These are phyloP conservation scores for Poa annua DNA, from an alignment of 176 grass and related monocot genomes.

Conservation along the genomic window DNA sequence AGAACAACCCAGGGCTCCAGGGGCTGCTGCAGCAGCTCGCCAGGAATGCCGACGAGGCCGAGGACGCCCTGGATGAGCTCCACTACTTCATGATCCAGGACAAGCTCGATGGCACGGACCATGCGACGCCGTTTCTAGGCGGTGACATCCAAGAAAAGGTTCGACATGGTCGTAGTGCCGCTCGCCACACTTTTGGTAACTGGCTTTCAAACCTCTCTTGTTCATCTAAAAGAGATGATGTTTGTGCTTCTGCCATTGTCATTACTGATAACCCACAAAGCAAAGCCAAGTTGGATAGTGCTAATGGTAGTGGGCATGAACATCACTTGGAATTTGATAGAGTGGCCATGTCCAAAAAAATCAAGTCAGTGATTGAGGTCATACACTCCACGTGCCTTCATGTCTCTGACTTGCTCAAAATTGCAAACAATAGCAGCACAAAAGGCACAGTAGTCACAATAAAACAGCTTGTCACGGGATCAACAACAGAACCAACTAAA, in stretches of 20 bases:
- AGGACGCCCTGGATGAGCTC: neutral
- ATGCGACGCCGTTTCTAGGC: neutral
- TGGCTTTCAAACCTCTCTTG: slow-evolving; percentile 7
- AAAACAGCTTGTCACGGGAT: neutral
- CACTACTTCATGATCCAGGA: slow-evolving; percentile 39
- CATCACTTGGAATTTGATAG: neutral
- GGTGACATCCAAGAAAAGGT: neutral
- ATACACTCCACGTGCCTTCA: neutral
- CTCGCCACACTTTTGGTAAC: neutral
- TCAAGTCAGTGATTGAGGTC: neutral
- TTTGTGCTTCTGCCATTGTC: neutral
- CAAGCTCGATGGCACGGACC: slow-evolving; percentile 6
- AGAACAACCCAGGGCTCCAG: neutral
- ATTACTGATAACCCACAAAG: neutral
- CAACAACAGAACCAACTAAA: neutral
- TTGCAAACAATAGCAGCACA: neutral
- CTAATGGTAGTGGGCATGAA: neutral
- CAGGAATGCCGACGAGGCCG: slow-evolving; percentile 5
- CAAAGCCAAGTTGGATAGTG: neutral
- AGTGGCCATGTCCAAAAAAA: slow-evolving; percentile 9
- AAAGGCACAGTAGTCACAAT: neutral
- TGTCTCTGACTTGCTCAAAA: neutral
- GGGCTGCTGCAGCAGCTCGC: neutral
- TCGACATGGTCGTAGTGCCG: neutral
- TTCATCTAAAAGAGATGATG: neutral